phyloP scores from a whole-genome alignment of 352 stramenopile genomes.

The Pythium folliculosum region DNA sequence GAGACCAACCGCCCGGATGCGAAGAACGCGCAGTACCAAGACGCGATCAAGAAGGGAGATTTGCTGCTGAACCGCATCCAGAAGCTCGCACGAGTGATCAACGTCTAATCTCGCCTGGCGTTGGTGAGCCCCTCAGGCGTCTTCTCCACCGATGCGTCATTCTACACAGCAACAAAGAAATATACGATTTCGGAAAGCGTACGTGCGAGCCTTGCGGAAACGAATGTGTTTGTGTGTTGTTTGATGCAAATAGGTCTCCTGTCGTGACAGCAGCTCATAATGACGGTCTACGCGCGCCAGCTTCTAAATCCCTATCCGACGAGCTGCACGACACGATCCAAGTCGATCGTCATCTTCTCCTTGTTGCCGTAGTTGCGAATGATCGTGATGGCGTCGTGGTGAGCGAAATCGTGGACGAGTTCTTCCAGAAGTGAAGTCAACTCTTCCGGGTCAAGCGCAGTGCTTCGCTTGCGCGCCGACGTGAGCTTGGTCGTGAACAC shows the following conservation, averaged over 20 bases:
- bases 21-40: slow-evolving; percentile 99
- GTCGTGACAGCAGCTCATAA: background rate
- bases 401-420: slow-evolving; percentile 45
- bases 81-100: slow-evolving; percentile 97
- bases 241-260: background rate
- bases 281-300: background rate
- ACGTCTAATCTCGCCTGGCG: slow-evolving; percentile 51
- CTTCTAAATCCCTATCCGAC: slow-evolving; percentile 42
- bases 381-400: slow-evolving; percentile 71
- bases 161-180: too few relatives aligned
- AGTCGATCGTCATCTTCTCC: slow-evolving; percentile 53
- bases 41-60: slow-evolving; percentile 99
- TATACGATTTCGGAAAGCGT: too few relatives aligned
- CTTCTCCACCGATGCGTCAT: too few relatives aligned
- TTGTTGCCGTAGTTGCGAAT: slow-evolving; percentile 71
- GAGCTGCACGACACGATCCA: slow-evolving; percentile 51
- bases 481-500: slow-evolving; percentile 30
- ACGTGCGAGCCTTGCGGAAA: too few relatives aligned
- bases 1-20: slow-evolving; percentile 98
- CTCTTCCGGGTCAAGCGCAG: slow-evolving; percentile 46
- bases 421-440: slow-evolving; percentile 50
- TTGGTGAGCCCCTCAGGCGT: background rate
- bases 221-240: background rate
- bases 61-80: slow-evolving; percentile 98
- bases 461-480: slow-evolving; percentile 29